Evolutionary conservation across 345 rosid genomes (phyloP).

Genomic region (Citrus reticulata): DNA sequence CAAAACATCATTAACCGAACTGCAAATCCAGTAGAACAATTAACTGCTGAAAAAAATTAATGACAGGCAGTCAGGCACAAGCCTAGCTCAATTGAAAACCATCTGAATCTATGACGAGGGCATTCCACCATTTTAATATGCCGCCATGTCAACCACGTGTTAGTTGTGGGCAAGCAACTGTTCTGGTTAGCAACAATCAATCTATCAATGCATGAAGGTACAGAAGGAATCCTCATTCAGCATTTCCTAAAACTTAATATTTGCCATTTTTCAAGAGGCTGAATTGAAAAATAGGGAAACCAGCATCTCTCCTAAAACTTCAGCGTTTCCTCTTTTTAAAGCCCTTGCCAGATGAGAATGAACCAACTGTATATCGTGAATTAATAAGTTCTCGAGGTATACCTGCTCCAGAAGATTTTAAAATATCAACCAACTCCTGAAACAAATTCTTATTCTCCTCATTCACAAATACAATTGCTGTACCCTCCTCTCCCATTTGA

Average conservation of each 20-base stretch:
- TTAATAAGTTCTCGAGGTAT: slow-evolving; percentile 68
- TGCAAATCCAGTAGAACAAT: background rate
- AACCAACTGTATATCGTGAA: slow-evolving; percentile 29
- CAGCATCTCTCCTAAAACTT: slow-evolving; percentile 6
- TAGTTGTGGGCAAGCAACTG: background rate
- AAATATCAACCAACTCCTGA: slow-evolving; percentile 49
- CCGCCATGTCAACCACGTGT: background rate
- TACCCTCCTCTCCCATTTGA: slow-evolving; percentile 71
- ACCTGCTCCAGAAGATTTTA: slow-evolving; percentile 68
- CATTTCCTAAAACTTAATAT: too few species aligned
- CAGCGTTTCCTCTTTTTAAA: slow-evolving; percentile 58
- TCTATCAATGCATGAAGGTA: too few species aligned
- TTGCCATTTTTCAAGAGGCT: too few species aligned
- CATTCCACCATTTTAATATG: background rate
- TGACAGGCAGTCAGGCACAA: background rate
- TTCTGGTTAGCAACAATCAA: too few species aligned
- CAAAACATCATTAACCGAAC: background rate
- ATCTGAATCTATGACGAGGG: background rate
- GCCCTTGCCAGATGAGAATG: slow-evolving; percentile 39
- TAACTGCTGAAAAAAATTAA: background rate
- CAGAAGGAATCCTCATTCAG: too few species aligned
- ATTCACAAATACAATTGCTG: slow-evolving; percentile 58
- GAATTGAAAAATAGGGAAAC: background rate
- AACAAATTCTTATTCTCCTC: slow-evolving; percentile 67
- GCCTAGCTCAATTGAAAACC: background rate